Conservation (phyloP, 345 rosid species). For the Pistacia integerrima region DNA sequence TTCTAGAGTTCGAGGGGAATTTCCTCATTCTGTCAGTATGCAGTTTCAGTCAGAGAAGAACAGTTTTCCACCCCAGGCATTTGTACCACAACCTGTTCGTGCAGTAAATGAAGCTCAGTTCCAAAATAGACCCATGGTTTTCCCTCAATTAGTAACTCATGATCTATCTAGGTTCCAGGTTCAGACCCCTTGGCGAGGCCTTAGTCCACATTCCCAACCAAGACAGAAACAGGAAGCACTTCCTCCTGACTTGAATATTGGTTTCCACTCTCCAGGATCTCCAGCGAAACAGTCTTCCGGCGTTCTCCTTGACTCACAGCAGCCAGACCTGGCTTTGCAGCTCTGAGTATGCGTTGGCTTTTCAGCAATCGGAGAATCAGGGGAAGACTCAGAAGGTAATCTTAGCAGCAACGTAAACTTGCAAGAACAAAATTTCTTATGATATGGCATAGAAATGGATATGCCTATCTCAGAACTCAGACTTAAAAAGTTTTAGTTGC, state of each 20-base stretch:
- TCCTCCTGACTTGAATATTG: conserved; percentile 88
- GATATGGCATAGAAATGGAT: neutral
- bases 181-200: conserved; percentile 65
- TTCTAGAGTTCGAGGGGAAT: conserved; percentile 44
- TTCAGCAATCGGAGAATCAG: neutral
- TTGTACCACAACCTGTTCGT: conserved; percentile 47
- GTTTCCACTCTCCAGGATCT: conserved; percentile 87
- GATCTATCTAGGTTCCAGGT: conserved; percentile 64
- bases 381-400: conserved; percentile 7
- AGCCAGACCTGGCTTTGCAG: conserved; percentile 94
- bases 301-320: conserved; percentile 75
- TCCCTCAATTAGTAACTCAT: conserved; percentile 55
- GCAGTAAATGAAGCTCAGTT: conserved; percentile 43
- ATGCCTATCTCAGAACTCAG: neutral
- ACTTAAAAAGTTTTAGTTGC: neutral
- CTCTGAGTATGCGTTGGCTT: conserved; percentile 43
- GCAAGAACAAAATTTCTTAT: conserved; percentile 6
- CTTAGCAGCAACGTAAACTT: neutral
- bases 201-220: conserved; percentile 50
- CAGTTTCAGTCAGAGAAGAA: conserved; percentile 55
- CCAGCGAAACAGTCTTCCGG: conserved; percentile 80
- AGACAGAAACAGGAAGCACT: conserved; percentile 68
- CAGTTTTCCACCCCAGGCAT: conserved; percentile 56
- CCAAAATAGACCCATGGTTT: conserved; percentile 47
- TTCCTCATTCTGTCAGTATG: conserved; percentile 48